Base-by-base conservation (phyloP, 768 basidiomycete genomes). In the Mycena metata region DNA sequence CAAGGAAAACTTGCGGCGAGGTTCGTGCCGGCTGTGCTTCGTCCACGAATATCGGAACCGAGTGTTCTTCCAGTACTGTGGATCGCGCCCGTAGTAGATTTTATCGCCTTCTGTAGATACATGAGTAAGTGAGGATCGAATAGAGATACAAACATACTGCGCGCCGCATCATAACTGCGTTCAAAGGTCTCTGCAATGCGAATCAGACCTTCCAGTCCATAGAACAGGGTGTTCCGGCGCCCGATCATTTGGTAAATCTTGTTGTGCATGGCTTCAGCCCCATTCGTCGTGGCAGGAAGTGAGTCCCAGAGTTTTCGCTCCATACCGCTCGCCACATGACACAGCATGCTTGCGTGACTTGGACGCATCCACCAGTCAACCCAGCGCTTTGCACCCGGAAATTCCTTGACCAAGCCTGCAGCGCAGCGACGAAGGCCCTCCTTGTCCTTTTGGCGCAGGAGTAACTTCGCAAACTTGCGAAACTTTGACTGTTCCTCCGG, bases 291-390 rank as follows among this genome's bases (percentile, higher is more conserved):
- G 10, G 51, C 57, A 30, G 74, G 74, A 13, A 75, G 39, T 8
- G 55, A 62, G 7, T 73, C 59, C 74, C 74, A 75, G 10, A 73
- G 33, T 17, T 41, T 46, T 4, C 24, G 64, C n/a, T 55, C 43
- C 74, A 75, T 75, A 13, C 33, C 39, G n/a, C 72, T 54, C 7
- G 63, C 60, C 24, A 67, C 58, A 10, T 21, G 24, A 45, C 69
- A 75, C 17, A 76, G 36, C 72, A 74, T 74, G 16, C 60, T 54
- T 17, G 70, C 68, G 60, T 73, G 73, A 4, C 57, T 45, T 2
- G 64, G 61, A 1, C 77, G 70, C 36, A 75, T 57, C 80, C 79
- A 83, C 81, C 81, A 83, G 1, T 71, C 56, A 24, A 81, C 59
- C 81, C 81, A 82, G 3, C 41, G 17, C 26, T 60, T 41, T n/a